Evolutionary conservation across 2,329 filamentous ascomycete species (phyloP).

Genomic region (Aurifilum marmelostoma): DNA sequence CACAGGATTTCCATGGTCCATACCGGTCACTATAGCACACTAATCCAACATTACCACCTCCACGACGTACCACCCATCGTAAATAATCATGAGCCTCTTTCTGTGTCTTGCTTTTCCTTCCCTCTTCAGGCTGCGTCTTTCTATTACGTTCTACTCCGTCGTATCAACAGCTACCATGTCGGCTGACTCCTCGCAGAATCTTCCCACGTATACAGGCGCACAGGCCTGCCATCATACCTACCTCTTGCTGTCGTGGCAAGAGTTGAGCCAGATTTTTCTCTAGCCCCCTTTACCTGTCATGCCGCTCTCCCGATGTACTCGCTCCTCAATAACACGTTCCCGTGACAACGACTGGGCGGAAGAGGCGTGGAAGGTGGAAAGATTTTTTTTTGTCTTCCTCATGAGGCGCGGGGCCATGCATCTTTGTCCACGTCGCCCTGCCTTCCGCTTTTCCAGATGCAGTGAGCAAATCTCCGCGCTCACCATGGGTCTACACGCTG

Average conservation of each 20-base stretch:
- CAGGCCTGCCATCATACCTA: not conserved
- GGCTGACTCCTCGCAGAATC: not conserved
- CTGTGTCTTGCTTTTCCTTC: no score
- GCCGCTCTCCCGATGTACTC: not conserved
- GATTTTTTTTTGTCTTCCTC: not conserved
- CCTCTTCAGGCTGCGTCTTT: not conserved
- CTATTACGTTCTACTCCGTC: not conserved
- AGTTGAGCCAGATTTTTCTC: not conserved
- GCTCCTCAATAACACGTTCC: not conserved
- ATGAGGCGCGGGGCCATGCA: not conserved
- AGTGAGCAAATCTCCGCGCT: not conserved
- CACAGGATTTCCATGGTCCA: not conserved
- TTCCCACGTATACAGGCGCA: not conserved
- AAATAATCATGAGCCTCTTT: not conserved
- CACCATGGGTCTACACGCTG: not conserved
- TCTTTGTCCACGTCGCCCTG: constrained; percentile 14
- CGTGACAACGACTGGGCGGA: not conserved
- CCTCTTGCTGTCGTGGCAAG: not conserved
- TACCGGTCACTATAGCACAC: not conserved
- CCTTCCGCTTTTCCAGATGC: constrained; percentile 4
- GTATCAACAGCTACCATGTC: not conserved
- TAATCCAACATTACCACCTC: not conserved
- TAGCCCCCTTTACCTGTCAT: not conserved
- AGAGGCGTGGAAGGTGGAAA: constrained; percentile 1
- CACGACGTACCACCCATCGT: not conserved